Base-by-base conservation (phyloP, 2,329 filamentous ascomycete genomes). In the Colletotrichum echinochloae region DNA sequence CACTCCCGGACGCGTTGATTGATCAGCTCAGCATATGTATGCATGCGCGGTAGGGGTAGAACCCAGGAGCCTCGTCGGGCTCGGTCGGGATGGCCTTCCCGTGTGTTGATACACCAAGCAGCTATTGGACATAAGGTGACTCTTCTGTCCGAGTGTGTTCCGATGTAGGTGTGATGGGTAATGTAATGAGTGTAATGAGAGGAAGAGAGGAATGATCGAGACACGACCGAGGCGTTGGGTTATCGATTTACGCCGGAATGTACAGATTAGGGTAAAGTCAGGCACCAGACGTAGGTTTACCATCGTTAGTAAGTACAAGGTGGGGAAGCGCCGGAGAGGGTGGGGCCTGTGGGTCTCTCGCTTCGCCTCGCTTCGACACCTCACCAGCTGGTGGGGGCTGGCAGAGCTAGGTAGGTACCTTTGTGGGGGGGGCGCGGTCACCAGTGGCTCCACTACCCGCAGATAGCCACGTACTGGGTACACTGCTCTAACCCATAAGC, bases 1-100 rank as follows among this genome's bases (percentile, higher is more conserved):
- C 52, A 62, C 56, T 54, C n/a, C n/a, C 62, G 57, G 64, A 67
- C 64, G 44, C 57, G 64, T 52, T 9, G 67, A 67, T 59, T n/a
- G n/a, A n/a, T n/a, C n/a, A n/a, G n/a, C n/a, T n/a, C 37, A 37
- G 20, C 33, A n/a, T 35, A n/a, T 35, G 39, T 52, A 64, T 44
- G 39, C 18, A 44, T n/a, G 41, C 20, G 20, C 20, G 3, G 41
- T n/a, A 44, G 5, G 8, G 20, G 6, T n/a, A n/a, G n/a, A n/a
- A n/a, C n/a, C n/a, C n/a, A n/a, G n/a, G n/a, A n/a, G n/a, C 41
- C 41, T n/a, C 41, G 8, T n/a, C 30, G 54, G 55, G 26, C 33
- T 60, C 55, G 48, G 35, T 49, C 37, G 30, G 11, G 26, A 23
- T 3, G 12, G 30, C 30, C 28, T 35, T 16, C 1, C 18, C 11